Evolutionary conservation across 345 rosid species (phyloP).

Genomic region (Mercurialis annua): DNA sequence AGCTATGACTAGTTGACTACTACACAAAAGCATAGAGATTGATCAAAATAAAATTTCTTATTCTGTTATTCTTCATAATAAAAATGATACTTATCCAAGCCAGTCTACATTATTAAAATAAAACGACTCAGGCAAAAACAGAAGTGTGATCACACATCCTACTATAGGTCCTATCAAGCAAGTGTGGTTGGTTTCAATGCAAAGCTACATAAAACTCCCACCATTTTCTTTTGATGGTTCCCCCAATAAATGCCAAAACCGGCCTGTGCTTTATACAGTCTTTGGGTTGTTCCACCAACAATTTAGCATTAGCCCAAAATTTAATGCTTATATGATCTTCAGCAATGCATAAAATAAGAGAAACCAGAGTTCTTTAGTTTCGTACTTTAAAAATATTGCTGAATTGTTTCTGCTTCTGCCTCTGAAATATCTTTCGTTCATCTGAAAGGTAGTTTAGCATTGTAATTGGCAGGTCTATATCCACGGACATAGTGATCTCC

Average conservation of each 20-base stretch:
- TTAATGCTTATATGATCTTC: too few relatives aligned
- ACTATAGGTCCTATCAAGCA: neutral
- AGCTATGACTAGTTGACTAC: neutral
- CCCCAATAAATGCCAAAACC: slow-evolving; percentile 32
- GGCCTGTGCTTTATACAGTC: slow-evolving; percentile 15
- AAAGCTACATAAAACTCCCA: slow-evolving; percentile 36
- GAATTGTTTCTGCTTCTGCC: too few relatives aligned
- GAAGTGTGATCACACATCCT: neutral
- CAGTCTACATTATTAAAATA: neutral
- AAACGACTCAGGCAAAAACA: neutral
- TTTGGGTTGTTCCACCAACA: too few relatives aligned
- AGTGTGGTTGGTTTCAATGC: slow-evolving; percentile 10
- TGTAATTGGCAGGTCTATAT: too few relatives aligned
- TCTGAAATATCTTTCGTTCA: too few relatives aligned
- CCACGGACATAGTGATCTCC: slow-evolving; percentile 14
- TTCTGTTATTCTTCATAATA: neutral
- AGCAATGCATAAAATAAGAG: too few relatives aligned
- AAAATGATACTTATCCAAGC: neutral
- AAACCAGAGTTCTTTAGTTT: too few relatives aligned
- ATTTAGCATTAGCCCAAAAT: too few relatives aligned
- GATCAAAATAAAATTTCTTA: too few relatives aligned
- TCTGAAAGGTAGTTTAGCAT: too few relatives aligned
- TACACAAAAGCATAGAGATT: too few relatives aligned
- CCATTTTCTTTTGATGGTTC: slow-evolving; percentile 39
- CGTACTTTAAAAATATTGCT: too few relatives aligned